Percentiles rank a stretch among this genome's conserved stretches.
These are phyloP conservation scores for Phytophthora meadii DNA, from an alignment of 352 stramenopile genomes.

Conservation along the genomic window DNA sequence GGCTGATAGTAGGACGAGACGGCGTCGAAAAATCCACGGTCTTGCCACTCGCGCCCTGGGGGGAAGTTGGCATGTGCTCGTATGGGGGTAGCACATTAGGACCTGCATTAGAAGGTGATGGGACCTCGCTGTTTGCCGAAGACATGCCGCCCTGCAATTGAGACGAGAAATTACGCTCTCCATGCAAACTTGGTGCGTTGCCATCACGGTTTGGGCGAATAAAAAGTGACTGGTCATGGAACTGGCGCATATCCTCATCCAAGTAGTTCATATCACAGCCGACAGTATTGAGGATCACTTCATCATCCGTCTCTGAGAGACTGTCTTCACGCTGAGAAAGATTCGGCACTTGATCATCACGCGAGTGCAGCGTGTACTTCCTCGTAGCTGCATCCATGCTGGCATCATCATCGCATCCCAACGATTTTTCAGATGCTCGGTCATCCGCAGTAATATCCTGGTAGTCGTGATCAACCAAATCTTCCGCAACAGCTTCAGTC, in stretches of 20 bases:
- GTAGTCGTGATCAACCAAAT: slow-evolving; percentile 23
- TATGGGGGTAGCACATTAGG: slow-evolving; percentile 16
- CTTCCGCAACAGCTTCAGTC: slow-evolving; percentile 11
- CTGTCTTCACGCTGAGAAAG: slow-evolving; percentile 16
- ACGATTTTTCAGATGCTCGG: slow-evolving; percentile 5
- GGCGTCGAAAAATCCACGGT: slow-evolving; percentile 6
- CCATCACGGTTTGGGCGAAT: slow-evolving; percentile 32
- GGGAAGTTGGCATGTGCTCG: slow-evolving; percentile 31
- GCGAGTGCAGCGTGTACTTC: slow-evolving; percentile 18
- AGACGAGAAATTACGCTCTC: slow-evolving; percentile 22
- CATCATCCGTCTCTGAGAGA: slow-evolving; percentile 7
- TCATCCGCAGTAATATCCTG: slow-evolving; percentile 2
- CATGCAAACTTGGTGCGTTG: slow-evolving; percentile 21
- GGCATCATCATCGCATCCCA: slow-evolving; percentile 8
- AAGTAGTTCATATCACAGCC: slow-evolving; percentile 68
- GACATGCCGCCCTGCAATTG: slow-evolving; percentile 17
- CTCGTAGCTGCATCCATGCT: slow-evolving; percentile 7
- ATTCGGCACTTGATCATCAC: slow-evolving; percentile 16
- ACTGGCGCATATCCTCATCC: slow-evolving; percentile 75
- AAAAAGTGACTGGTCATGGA: slow-evolving; percentile 68
- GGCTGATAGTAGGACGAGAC: slow-evolving; percentile 16
- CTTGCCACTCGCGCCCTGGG: slow-evolving; percentile 8
- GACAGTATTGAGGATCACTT: slow-evolving; percentile 50
- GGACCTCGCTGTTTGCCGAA: not conserved
- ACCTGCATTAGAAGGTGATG: slow-evolving; percentile 1